Evolutionary conservation across 2,329 filamentous ascomycete genomes (phyloP).

Genomic region (Epichloe festucae): DNA sequence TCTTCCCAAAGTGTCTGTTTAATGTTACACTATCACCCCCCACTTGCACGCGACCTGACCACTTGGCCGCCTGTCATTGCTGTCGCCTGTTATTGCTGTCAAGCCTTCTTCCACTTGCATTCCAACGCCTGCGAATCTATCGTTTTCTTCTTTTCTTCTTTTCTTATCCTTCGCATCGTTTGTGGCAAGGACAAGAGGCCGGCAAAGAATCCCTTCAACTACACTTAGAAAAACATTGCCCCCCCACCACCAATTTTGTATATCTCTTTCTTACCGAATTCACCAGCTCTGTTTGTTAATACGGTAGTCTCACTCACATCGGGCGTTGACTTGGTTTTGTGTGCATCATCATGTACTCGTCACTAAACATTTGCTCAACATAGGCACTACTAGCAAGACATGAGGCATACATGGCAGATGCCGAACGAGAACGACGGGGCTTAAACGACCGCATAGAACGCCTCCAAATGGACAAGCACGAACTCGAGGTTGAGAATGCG

Average conservation of each 20-base stretch:
- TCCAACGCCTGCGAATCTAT: background rate
- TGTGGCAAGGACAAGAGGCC: background rate
- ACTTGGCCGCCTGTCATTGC: background rate
- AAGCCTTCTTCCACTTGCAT: slow-evolving; percentile 1
- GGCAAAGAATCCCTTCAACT: background rate
- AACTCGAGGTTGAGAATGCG: slow-evolving; percentile 65
- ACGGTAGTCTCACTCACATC: background rate
- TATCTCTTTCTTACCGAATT: background rate
- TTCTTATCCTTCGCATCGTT: background rate
- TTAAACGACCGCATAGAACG: slow-evolving; percentile 61
- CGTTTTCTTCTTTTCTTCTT: background rate
- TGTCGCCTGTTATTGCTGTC: background rate
- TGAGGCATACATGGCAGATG: slow-evolving; percentile 87
- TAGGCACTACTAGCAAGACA: slow-evolving; percentile 87
- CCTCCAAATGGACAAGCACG: slow-evolving; percentile 61
- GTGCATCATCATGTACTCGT: slow-evolving; percentile 21
- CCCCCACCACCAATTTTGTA: too few relatives aligned
- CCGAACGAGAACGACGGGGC: slow-evolving; percentile 68
- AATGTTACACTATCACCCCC: background rate
- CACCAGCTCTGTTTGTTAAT: background rate
- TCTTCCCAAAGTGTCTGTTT: background rate
- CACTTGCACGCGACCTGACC: background rate
- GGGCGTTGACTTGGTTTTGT: background rate
- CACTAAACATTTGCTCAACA: slow-evolving; percentile 54
- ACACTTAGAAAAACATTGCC: background rate